A percentile compares a stretch with the other conserved stretches of the same genome.
Conservation (phyloP, 78 protist genomes). For the Dictyostelium purpureum region DNA sequence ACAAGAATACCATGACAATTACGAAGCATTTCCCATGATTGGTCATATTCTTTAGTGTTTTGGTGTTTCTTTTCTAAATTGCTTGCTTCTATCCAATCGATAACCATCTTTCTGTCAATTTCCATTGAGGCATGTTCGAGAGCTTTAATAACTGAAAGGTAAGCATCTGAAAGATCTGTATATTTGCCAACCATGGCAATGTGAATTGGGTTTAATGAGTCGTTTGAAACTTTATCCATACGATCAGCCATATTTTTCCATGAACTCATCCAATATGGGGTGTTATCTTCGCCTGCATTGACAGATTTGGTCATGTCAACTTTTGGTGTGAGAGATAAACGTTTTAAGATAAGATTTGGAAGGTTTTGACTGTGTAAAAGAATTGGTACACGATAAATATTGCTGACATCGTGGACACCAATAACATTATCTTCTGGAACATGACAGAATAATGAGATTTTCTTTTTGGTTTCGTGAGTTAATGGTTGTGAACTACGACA, state of each 20-base stretch:
- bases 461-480: conserved; percentile 40
- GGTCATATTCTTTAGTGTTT: not conserved
- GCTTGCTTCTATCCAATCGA: conserved; percentile 85
- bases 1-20: conserved; percentile 93
- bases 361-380: conserved; percentile 78
- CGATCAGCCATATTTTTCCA: conserved; percentile 76
- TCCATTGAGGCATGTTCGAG: conserved; percentile 90
- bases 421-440: conserved; percentile 87
- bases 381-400: conserved; percentile 94
- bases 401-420: conserved; percentile 91
- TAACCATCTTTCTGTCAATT: conserved; percentile 77
- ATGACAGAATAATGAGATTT: conserved; percentile 94
- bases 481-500: conserved; percentile 91
- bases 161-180: conserved; percentile 93
- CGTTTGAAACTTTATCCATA: conserved; percentile 65
- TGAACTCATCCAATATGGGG: conserved; percentile 62
- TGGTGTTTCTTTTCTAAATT: conserved; percentile 37
- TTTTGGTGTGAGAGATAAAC: conserved; percentile 34
- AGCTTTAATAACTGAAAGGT: conserved; percentile 91
- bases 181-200: conserved; percentile 95
- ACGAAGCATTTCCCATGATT: conserved; percentile 71
- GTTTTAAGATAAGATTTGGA: conserved; percentile 29
- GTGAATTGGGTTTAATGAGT: conserved; percentile 46
- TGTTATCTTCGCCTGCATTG: not conserved
- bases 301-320: conserved; percentile 2